These are phyloP conservation scores for Eutypella sp. DNA, from an alignment of 2,329 filamentous ascomycete species.

Conservation along the genomic window DNA sequence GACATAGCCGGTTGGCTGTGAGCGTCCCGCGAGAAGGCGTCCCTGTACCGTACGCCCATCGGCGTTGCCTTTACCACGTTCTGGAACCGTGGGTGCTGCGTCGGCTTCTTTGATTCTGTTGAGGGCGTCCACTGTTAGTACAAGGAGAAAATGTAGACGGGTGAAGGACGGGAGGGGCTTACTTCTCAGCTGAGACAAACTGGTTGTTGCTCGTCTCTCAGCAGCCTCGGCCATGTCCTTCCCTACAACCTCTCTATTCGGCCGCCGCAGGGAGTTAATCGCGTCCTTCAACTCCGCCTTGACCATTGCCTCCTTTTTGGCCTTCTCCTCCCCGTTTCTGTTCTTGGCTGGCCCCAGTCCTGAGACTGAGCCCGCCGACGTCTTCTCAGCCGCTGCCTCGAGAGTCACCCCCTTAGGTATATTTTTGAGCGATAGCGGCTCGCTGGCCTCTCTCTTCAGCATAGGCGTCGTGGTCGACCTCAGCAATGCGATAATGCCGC, in stretches of 20 bases:
- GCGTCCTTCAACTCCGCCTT: conserved; percentile 69
- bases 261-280: conserved; percentile 68
- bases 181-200: conserved; percentile 45
- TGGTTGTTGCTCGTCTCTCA: conserved; percentile 52
- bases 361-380: conserved; percentile 27
- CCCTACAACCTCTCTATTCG: conserved; percentile 66
- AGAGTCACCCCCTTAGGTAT: conserved; percentile 39
- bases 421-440: conserved; percentile 47
- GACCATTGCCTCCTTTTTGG: conserved; percentile 60
- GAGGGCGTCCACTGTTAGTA: neutral
- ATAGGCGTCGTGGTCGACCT: conserved; percentile 63
- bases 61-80: conserved; percentile 54
- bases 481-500: conserved; percentile 57
- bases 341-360: conserved; percentile 42
- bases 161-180: conserved; percentile 20
- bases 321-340: conserved; percentile 50
- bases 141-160: neutral
- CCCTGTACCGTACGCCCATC: conserved; percentile 48
- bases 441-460: conserved; percentile 66
- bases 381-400: conserved; percentile 41
- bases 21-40: conserved; percentile 33
- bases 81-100: conserved; percentile 31
- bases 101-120: conserved; percentile 49
- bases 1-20: conserved; percentile 22
- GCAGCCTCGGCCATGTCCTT: conserved; percentile 63